Evolutionary conservation across 108 stramenopile genomes (phyloP), one percentile per base, ranked within the genome.

Genomic region (Cylindrotheca closterium): DNA sequence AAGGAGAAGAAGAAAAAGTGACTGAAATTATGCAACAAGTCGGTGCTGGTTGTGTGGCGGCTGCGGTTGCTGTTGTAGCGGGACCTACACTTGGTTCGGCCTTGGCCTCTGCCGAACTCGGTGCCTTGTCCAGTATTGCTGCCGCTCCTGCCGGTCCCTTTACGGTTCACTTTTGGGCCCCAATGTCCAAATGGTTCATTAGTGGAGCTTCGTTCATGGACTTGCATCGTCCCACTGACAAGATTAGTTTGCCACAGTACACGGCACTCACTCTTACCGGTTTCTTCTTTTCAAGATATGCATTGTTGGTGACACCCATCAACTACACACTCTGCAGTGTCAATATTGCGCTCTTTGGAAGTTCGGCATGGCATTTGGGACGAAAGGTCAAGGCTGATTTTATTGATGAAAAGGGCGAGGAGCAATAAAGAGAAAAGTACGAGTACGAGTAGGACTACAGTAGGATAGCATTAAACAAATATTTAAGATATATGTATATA

Each of bases 121-220:
- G 89, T 8, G 31, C 81, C 8, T 58, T 94, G 27, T 80, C 84
- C 4, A 72, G 71, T 0, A 56, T 90, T 24, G 89, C 89, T 0
- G 90, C 84, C 10, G 90, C 90, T 37, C 78, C 80, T 34, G 93
- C 93, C 15, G 93, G 84, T 30, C 61, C 61, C 7, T 62, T 62
- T 22, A 62, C 61, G 47, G 49, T 62, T 15, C 61, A 62, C 28
- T 62, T 84, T 58, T 85, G 87, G 90, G 93, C 89, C n/a, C 93
- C 93, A 19, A 94, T 92, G 93, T 79, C 77, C 48, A 94, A 94
- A 55, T 91, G 89, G 86, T 64, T 89, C 58, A 91, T 94, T 80
- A 78, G 75, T 31, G 93, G 93, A 27, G 88, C 93, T 17, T 72
- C 68, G 60, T 89, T 94, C 59, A 27, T 91, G 62, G 90, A 94